These are phyloP conservation scores for Salix suchowensis DNA, from an alignment of 345 rosid genomes.

Conservation along the genomic window DNA sequence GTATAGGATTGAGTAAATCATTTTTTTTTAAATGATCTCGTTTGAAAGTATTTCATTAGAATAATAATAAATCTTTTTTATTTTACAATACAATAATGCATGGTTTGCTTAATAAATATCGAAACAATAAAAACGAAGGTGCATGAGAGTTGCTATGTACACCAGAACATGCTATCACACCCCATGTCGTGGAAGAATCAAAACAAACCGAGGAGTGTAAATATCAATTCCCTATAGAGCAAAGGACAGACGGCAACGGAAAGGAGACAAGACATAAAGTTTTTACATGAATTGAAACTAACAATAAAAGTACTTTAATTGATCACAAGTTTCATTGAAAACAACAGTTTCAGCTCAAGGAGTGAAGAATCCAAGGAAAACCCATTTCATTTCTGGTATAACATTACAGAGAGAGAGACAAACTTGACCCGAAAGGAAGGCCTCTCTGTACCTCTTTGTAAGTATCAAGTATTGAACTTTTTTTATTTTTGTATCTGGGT, in stretches of 20 bases:
- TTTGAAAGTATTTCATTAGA: no score
- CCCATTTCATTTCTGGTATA: not conserved
- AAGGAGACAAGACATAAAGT: not conserved
- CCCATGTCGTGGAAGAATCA: not conserved
- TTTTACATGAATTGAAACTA: not conserved
- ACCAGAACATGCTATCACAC: not conserved
- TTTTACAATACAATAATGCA: no score
- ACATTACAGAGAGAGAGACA: not conserved
- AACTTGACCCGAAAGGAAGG: not conserved
- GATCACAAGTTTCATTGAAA: not conserved
- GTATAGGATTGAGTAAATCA: no score
- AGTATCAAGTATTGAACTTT: not conserved
- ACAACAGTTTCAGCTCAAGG: not conserved
- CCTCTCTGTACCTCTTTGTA: not conserved
- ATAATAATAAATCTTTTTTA: no score
- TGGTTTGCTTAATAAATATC: not conserved
- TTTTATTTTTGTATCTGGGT: not conserved
- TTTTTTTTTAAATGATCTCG: no score
- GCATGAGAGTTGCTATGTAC: not conserved
- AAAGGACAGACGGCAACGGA: not conserved
- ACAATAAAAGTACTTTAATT: not conserved
- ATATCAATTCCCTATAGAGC: not conserved
- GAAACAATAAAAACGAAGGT: not conserved
- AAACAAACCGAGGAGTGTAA: not conserved
- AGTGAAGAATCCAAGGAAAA: not conserved